Evolutionary conservation across 2,329 filamentous ascomycete genomes (phyloP).

Genomic region (Alternaria alternata): DNA sequence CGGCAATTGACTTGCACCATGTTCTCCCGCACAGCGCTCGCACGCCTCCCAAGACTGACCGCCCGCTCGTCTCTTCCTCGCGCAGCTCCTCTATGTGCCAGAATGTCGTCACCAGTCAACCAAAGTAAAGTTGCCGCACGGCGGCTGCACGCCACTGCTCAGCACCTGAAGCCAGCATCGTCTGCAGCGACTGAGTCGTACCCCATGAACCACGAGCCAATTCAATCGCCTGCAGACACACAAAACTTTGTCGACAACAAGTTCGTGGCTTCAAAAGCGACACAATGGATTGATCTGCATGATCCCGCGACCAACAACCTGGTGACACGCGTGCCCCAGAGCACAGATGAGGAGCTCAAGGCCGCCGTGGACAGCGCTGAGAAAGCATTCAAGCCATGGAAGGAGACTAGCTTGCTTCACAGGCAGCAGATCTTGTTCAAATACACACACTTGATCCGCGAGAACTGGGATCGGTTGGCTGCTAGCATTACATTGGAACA

Average conservation of each 20-base stretch:
- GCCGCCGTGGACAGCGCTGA: conserved; percentile 78
- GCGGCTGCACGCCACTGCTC: conserved; percentile 64
- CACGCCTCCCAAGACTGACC: conserved; percentile 53
- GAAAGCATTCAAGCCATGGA: conserved; percentile 79
- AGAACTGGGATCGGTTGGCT: conserved; percentile 85
- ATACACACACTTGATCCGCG: conserved; percentile 78
- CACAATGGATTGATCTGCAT: conserved; percentile 79
- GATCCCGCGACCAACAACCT: conserved; percentile 88
- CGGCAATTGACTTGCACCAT: conserved; percentile 43
- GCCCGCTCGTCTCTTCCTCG: conserved; percentile 49
- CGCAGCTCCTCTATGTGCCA: conserved; percentile 46
- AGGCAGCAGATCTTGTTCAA: conserved; percentile 90
- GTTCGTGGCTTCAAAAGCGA: conserved; percentile 72
- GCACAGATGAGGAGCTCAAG: conserved; percentile 78
- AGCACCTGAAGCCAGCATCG: conserved; percentile 59
- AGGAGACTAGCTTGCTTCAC: conserved; percentile 72
- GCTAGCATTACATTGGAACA: conserved; percentile 88
- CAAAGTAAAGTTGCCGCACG: conserved; percentile 53
- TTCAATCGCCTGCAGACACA: conserved; percentile 72
- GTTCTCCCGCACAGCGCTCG: conserved; percentile 57
- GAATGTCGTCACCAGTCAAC: conserved; percentile 50
- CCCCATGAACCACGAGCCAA: conserved; percentile 75
- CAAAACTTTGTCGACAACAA: conserved; percentile 85
- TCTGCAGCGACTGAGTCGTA: conserved; percentile 65
- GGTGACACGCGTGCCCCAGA: conserved; percentile 83